Evolutionary conservation across 371 early-diverging fungal species (phyloP).

Genomic region (Apophysomyces elegans): DNA sequence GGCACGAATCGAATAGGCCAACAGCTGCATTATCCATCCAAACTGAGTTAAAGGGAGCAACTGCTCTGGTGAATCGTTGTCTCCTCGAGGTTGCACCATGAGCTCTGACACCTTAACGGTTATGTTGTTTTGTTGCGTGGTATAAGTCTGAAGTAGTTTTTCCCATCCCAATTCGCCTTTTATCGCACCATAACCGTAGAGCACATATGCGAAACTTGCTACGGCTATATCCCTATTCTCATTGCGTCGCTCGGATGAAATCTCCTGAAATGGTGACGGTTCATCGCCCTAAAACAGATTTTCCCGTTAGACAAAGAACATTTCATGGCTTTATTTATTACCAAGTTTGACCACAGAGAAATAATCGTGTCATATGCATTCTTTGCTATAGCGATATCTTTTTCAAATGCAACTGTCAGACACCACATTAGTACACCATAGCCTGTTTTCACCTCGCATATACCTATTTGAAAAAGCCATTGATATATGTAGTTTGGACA

Average conservation of each 20-base stretch:
- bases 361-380: constrained; percentile 36
- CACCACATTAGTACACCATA: background rate
- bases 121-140: background rate
- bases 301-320: background rate
- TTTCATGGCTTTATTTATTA: constrained; percentile 1
- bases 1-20: constrained; percentile 37
- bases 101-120: background rate
- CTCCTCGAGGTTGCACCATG: too few species aligned
- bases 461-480: constrained; percentile 49
- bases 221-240: constrained; percentile 17
- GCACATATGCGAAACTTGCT: constrained; percentile 17
- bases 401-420: constrained; percentile 36
- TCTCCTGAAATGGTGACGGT: constrained; percentile 9
- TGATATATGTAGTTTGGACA: constrained; percentile 44
- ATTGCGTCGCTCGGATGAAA: constrained; percentile 6
- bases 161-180: constrained; percentile 14
- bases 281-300: constrained; percentile 11
- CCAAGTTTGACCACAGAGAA: constrained; percentile 35
- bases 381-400: constrained; percentile 27
- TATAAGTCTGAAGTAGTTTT: background rate
- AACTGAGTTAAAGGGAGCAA: constrained; percentile 36
- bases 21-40: constrained; percentile 33
- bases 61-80: constrained; percentile 5
- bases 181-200: constrained; percentile 23
- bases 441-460: background rate